A percentile compares a stretch with the other conserved stretches of the same genome.
phyloP scores from a whole-genome alignment of 2,329 filamentous ascomycete genomes.

The Pestalotiopsis sp. region DNA sequence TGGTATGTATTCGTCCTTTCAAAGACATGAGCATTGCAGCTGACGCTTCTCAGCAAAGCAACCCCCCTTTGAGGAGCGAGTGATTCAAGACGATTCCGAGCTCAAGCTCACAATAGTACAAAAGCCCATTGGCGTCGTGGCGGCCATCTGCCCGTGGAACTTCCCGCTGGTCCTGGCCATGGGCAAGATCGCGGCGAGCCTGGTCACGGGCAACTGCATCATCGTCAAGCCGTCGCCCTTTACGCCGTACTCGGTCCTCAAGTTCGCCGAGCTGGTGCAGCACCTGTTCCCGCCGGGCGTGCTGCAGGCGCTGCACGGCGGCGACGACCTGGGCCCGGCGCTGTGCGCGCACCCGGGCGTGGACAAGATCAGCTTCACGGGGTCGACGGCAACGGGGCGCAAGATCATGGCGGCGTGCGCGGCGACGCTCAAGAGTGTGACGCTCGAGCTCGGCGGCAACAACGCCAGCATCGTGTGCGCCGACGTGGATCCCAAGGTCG shows the following conservation, averaged over 20 bases:
- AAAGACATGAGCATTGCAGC: background rate
- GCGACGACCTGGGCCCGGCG: slow-evolving; percentile 42
- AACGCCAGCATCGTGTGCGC: slow-evolving; percentile 53
- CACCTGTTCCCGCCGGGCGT: slow-evolving; percentile 45
- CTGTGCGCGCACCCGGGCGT: slow-evolving; percentile 1
- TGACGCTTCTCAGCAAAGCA: background rate
- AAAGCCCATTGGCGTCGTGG: background rate
- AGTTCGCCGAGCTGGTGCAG: slow-evolving; percentile 41
- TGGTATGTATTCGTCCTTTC: background rate
- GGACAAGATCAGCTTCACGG: slow-evolving; percentile 41
- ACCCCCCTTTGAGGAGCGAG: background rate
- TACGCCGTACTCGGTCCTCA: slow-evolving; percentile 40
- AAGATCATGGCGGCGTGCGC: slow-evolving; percentile 53
- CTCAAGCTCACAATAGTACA: slow-evolving; percentile 1
- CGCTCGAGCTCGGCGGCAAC: slow-evolving; percentile 58
- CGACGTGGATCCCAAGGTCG: slow-evolving; percentile 43
- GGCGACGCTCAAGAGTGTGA: slow-evolving; percentile 55
- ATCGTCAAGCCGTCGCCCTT: slow-evolving; percentile 50
- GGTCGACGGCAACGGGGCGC: slow-evolving; percentile 55
- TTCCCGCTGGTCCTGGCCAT: slow-evolving; percentile 35
- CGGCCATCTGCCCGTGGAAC: slow-evolving; percentile 53
- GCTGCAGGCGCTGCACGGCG: slow-evolving; percentile 43
- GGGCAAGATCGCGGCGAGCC: slow-evolving; percentile 43
- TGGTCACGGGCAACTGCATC: slow-evolving; percentile 47
- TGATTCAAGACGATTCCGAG: background rate